These are phyloP conservation scores for Cercospora sojina DNA, from an alignment of 2,329 filamentous ascomycete species.

Conservation along the genomic window DNA sequence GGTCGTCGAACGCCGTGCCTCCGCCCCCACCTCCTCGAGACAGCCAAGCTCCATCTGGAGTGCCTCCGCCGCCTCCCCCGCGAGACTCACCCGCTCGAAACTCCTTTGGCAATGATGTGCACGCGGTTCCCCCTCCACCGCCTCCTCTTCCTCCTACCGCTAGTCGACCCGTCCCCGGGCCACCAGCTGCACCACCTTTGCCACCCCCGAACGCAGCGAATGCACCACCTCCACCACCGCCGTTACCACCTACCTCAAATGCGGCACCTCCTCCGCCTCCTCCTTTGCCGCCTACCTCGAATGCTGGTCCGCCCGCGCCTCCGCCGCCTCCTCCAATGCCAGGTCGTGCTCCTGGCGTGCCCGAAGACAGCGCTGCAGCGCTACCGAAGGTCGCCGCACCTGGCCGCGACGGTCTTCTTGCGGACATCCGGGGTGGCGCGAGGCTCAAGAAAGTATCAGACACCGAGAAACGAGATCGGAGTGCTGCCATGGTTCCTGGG, in stretches of 20 bases:
- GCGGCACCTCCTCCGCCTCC: constrained; percentile 42
- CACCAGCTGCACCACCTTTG: constrained; percentile 47
- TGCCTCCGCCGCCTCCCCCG: constrained; percentile 44
- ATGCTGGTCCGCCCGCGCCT: constrained; percentile 39
- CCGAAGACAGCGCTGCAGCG: constrained; percentile 44
- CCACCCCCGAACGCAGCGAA: constrained; percentile 40
- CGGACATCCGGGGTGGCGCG: constrained; percentile 67
- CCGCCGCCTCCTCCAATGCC: constrained; percentile 46
- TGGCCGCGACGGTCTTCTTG: constrained; percentile 62
- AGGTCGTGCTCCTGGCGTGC: constrained; percentile 42
- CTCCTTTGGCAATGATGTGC: constrained; percentile 37
- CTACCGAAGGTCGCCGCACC: constrained; percentile 26
- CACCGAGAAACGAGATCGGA: constrained; percentile 68
- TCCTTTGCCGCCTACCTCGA: constrained; percentile 40
- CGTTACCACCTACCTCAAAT: constrained; percentile 16
- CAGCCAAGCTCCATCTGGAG: constrained; percentile 35
- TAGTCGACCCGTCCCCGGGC: constrained; percentile 36
- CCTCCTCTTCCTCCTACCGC: constrained; percentile 37
- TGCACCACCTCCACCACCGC: constrained; percentile 18
- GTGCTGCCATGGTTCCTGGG: constrained; percentile 61
- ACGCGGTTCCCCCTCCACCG: constrained; percentile 32
- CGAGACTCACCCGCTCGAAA: constrained; percentile 63
- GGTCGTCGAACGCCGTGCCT: constrained; percentile 54
- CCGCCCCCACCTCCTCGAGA: constrained; percentile 50
- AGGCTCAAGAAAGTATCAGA: constrained; percentile 72